These are phyloP conservation scores for Phytophthora colocasiae DNA, from an alignment of 352 stramenopile genomes.

Conservation along the genomic window DNA sequence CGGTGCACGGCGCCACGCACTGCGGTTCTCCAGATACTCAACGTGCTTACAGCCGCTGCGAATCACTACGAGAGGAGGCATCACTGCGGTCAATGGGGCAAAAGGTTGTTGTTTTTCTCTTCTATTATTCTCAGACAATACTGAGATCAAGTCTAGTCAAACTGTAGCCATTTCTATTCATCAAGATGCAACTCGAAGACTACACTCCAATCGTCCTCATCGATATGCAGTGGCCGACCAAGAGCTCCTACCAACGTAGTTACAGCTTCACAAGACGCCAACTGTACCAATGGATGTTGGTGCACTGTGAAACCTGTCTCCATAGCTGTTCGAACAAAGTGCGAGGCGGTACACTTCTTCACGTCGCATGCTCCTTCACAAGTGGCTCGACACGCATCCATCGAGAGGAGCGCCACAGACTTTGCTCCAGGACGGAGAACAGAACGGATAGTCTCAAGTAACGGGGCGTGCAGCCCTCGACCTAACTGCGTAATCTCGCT, in stretches of 20 bases:
- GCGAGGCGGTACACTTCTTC: conserved; percentile 62
- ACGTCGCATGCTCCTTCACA: conserved; percentile 51
- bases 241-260: conserved; percentile 51
- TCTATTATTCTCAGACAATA: conserved; percentile 15
- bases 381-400: conserved; percentile 51
- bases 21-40: conserved; percentile 69
- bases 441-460: conserved; percentile 51
- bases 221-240: conserved; percentile 45
- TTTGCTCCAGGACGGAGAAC: conserved; percentile 36
- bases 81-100: conserved; percentile 14
- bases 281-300: conserved; percentile 47
- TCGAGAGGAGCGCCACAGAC: conserved; percentile 57
- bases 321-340: conserved; percentile 53
- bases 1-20: conserved; percentile 44
- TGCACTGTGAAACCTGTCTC: conserved; percentile 44
- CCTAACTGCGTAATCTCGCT: conserved; percentile 72
- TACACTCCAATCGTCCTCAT: conserved; percentile 62
- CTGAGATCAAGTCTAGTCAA: conserved; percentile 4
- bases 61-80: conserved; percentile 81
- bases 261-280: conserved; percentile 38
- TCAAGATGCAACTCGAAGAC: conserved; percentile 58
- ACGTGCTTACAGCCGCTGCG: conserved; percentile 66
- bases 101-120: conserved; percentile 8
- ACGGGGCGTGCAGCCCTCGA: conserved; percentile 41
- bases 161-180: conserved; percentile 28